Base-by-base conservation (phyloP, 169 alveolate genomes). In the Plasmodium adleri region DNA sequence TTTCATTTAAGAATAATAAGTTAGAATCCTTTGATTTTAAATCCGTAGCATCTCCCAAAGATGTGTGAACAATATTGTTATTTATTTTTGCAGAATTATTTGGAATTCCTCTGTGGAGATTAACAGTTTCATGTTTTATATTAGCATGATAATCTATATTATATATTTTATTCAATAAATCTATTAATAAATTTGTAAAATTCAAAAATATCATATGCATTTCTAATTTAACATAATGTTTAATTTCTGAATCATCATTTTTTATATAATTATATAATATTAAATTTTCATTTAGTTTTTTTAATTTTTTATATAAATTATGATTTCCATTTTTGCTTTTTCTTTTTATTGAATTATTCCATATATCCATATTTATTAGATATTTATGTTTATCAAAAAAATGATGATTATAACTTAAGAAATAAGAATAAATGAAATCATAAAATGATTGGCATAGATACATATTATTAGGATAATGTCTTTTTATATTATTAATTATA, bases 391-490 rank as follows among this genome's bases (percentile, higher is more conserved):
- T 70, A 10, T 86, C 74, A 49, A 62, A 86, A 50, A 71, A 71
- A 32, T 28, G 73, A 47, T 86, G 73, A 49, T 86, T 71, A 49
- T 59, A 86, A 17, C 17, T 20, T 50, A 47, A 73, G 22, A 86
- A 86, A 59, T 86, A 86, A 0, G 71, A 43, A 39, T 45, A 72
- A 6, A 86, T 39, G 15, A 86, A 86, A 20, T 56, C 75, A 22
- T 26, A 3, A 32, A 86, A 71, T 3, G n/a, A 10, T 45, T 86
- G 54, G 3, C 64, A 43, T 3, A 9, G 28, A 56, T 86, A 86
- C 72, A 86, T 26, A 63, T 86, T 43, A 20, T 15, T 10, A n/a
- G 92, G 92, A 74, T 86, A 86, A 28, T 66, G 15, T 49, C 92
- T 70, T 17, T 52, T 49, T 8, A 43, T 59, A 64, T 72, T 86